Conservation (phyloP, 148 eudicot genomes). For the Rhododendron griersonianum region DNA sequence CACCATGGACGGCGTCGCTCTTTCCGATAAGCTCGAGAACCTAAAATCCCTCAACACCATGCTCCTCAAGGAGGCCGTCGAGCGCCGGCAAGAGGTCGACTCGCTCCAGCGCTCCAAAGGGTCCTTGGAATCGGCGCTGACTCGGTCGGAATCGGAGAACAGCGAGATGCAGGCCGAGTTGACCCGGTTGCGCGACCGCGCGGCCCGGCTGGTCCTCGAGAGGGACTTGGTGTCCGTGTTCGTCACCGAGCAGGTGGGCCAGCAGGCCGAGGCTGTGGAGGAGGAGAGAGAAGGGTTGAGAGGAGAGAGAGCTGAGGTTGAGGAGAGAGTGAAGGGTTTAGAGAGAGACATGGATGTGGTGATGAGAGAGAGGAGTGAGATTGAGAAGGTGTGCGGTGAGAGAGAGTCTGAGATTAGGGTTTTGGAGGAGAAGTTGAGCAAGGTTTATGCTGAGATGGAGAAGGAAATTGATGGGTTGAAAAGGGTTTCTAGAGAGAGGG, state of each 20-base stretch:
- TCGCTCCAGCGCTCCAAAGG: conserved; percentile 37
- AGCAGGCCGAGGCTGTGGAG: conserved; percentile 17
- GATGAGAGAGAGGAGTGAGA: conserved; percentile 34
- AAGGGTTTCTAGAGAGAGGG: conserved; percentile 23
- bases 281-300: conserved; percentile 23
- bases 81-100: conserved; percentile 50
- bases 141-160: conserved; percentile 34
- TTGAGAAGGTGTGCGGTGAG: conserved; percentile 30
- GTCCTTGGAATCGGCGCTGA: conserved; percentile 46
- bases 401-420: conserved; percentile 33
- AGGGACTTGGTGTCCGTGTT: conserved; percentile 34
- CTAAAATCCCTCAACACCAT: conserved; percentile 50
- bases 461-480: conserved; percentile 20
- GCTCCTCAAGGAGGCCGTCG: conserved; percentile 49
- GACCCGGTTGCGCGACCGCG: conserved; percentile 27
- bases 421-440: conserved; percentile 30
- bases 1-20: conserved; percentile 25
- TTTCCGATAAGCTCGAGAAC: conserved; percentile 40
- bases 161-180: conserved; percentile 40
- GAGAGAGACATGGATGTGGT: conserved; percentile 37
- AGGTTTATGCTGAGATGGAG: conserved; percentile 24
- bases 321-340: conserved; percentile 24
- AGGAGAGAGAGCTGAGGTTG: conserved; percentile 29
- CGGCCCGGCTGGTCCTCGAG: conserved; percentile 26
- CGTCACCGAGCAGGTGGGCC: conserved; percentile 24